A percentile compares a stretch with the other conserved stretches of the same genome.
Conservation (phyloP, 129 eudicot genomes). For the Saposhnikovia divaricata region DNA sequence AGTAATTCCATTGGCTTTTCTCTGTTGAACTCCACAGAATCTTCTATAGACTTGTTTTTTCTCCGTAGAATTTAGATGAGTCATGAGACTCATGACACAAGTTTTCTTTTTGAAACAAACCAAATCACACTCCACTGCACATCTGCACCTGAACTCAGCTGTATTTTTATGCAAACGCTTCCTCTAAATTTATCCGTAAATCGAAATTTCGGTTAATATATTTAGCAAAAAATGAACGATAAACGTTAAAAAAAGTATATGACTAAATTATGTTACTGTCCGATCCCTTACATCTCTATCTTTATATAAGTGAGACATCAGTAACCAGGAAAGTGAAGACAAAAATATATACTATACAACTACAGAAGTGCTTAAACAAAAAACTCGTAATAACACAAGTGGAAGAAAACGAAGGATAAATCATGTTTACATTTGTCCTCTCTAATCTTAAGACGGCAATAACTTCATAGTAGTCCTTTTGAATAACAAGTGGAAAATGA, state of each 20-base stretch:
- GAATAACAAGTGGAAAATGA: not conserved
- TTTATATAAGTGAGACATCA: not conserved
- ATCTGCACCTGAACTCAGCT: not conserved
- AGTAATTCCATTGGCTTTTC: too few species aligned
- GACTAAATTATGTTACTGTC: too few species aligned
- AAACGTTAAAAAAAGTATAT: too few species aligned
- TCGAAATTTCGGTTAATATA: not conserved
- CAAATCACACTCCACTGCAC: not conserved
- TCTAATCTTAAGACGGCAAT: slow-evolving; percentile 10
- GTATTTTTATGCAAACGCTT: not conserved
- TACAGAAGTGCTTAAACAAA: not conserved
- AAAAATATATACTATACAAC: not conserved
- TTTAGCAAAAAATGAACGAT: not conserved
- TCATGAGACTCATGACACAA: not conserved
- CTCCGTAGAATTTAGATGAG: not conserved
- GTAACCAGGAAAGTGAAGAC: slow-evolving; percentile 4
- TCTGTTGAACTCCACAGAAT: not conserved
- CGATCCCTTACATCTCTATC: not conserved
- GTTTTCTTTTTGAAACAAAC: not conserved
- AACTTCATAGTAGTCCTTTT: not conserved
- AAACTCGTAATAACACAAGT: not conserved
- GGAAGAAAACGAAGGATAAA: slow-evolving; percentile 3
- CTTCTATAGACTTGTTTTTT: not conserved
- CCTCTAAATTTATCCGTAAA: not conserved
- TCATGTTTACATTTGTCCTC: not conserved